A percentile compares a stretch with the other conserved stretches of the same genome.
phyloP scores from a whole-genome alignment of 768 basidiomycete genomes.

The Solioccasus polychromus region DNA sequence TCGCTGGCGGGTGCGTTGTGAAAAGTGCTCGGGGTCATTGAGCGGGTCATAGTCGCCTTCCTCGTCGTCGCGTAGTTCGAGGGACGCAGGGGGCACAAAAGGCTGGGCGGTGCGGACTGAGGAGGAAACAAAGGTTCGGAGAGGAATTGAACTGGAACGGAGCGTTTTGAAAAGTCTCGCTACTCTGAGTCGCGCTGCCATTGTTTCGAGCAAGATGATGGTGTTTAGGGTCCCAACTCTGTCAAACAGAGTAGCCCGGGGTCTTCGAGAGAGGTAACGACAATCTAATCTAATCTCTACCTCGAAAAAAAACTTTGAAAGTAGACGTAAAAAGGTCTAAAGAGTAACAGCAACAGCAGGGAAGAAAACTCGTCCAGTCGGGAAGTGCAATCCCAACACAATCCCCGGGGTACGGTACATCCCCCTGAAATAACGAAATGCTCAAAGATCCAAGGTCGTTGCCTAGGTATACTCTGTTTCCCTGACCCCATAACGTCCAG shows the following conservation, averaged over 20 bases:
- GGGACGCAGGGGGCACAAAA: slow-evolving; percentile 29
- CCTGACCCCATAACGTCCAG: too few relatives aligned
- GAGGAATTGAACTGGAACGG: background rate
- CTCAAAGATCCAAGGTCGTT: too few relatives aligned
- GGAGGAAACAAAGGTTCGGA: slow-evolving; percentile 12
- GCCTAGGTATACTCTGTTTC: too few relatives aligned
- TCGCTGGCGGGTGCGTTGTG: slow-evolving; percentile 15
- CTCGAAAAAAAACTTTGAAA: background rate
- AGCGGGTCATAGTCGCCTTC: slow-evolving; percentile 1
- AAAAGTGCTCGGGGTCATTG: slow-evolving; percentile 2
- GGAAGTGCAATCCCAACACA: too few relatives aligned
- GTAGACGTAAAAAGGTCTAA: background rate
- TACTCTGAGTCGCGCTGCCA: slow-evolving; percentile 9
- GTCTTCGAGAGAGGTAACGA: slow-evolving; percentile 4
- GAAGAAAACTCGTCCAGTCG: too few relatives aligned
- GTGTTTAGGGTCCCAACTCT: slow-evolving; percentile 17
- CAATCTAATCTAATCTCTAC: too few relatives aligned
- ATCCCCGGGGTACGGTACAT: too few relatives aligned
- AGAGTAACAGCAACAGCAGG: too few relatives aligned
- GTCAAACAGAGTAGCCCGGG: slow-evolving; percentile 10
- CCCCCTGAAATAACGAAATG: too few relatives aligned
- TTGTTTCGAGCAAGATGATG: slow-evolving; percentile 2
- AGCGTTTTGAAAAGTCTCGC: slow-evolving; percentile 8
- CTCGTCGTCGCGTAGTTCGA: slow-evolving; percentile 12
- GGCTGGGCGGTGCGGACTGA: slow-evolving; percentile 1